Evolutionary conservation across 805 yeast genomes (phyloP).

Genomic region (Phaffomyces opuntiae): DNA sequence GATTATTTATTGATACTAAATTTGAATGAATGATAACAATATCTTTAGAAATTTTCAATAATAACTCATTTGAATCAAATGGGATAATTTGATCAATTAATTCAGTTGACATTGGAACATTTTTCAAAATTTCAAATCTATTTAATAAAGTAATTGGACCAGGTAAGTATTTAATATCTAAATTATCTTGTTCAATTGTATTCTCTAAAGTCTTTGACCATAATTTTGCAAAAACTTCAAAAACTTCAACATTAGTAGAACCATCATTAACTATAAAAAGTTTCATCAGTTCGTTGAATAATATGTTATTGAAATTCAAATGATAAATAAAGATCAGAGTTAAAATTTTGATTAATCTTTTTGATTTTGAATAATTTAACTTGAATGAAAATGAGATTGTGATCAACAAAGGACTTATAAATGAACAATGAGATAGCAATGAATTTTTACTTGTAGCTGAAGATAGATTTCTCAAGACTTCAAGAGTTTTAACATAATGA

Average conservation of each 20-base stretch:
- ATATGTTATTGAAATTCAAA: constrained; percentile 2
- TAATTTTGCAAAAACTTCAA: constrained; percentile 19
- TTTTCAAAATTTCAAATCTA: constrained; percentile 9
- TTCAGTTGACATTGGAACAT: background rate
- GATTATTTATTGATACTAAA: background rate
- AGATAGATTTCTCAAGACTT: constrained; percentile 7
- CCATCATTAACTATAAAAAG: constrained; percentile 10
- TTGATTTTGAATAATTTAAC: constrained; percentile 8
- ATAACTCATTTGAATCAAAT: constrained; percentile 7
- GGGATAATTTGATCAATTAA: constrained; percentile 15
- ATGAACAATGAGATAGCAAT: constrained; percentile 11
- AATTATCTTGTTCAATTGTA: background rate
- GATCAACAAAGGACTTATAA: constrained; percentile 20
- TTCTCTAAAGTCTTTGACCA: constrained; percentile 20
- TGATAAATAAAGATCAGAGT: constrained; percentile 12
- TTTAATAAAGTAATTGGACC: constrained; percentile 20
- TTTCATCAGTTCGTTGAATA: constrained; percentile 10
- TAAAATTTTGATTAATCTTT: constrained; percentile 13
- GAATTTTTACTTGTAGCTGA: background rate
- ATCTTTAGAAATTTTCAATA: constrained; percentile 10
- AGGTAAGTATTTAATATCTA: constrained; percentile 6
- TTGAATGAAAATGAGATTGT: constrained; percentile 19
- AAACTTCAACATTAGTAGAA: constrained; percentile 16
- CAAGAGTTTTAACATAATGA: constrained; percentile 9
- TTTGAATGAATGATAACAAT: constrained; percentile 3